A percentile compares a stretch with the other conserved stretches of the same genome.
Evolutionary conservation across 805 yeast genomes (phyloP).

Genomic region (Starmerella khaoyaiensis): DNA sequence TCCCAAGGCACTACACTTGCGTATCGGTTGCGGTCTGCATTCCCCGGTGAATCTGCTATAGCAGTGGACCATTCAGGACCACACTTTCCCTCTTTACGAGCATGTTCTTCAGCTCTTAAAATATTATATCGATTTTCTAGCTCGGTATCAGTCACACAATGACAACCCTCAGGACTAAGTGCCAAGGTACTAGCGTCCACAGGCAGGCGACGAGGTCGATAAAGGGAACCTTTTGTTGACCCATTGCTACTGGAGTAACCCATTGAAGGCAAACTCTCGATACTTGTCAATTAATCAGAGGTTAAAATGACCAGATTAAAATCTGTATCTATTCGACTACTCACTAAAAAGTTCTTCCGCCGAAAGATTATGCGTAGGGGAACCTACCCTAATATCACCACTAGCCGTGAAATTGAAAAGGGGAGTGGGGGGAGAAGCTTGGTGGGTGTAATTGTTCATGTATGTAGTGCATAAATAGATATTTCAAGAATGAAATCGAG

Average conservation of each 20-base stretch:
- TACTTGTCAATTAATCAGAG: too few species aligned
- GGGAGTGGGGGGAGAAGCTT: too few species aligned
- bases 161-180: slow-evolving; percentile 20
- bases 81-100: slow-evolving; percentile 22
- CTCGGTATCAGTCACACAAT: slow-evolving; percentile 22
- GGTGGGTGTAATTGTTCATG: too few species aligned
- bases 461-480: too few species aligned
- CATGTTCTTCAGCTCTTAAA: slow-evolving; percentile 25
- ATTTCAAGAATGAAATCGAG: too few species aligned
- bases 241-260: background rate
- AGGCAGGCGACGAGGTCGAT: slow-evolving; percentile 16
- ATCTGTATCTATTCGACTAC: too few species aligned
- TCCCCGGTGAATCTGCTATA: slow-evolving; percentile 19
- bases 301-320: too few species aligned
- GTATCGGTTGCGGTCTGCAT: slow-evolving; percentile 41
- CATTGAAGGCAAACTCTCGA: background rate
- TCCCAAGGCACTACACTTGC: slow-evolving; percentile 56
- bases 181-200: slow-evolving; percentile 17
- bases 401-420: too few species aligned
- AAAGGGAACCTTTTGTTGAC: background rate
- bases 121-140: slow-evolving; percentile 23
- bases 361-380: too few species aligned
- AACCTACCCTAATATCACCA: too few species aligned
- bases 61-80: slow-evolving; percentile 21
- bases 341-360: too few species aligned